Percentiles rank a stretch among this genome's conserved stretches.
Conservation (phyloP, 73 alveolate genomes). For the Paramecium sexaurelia region DNA sequence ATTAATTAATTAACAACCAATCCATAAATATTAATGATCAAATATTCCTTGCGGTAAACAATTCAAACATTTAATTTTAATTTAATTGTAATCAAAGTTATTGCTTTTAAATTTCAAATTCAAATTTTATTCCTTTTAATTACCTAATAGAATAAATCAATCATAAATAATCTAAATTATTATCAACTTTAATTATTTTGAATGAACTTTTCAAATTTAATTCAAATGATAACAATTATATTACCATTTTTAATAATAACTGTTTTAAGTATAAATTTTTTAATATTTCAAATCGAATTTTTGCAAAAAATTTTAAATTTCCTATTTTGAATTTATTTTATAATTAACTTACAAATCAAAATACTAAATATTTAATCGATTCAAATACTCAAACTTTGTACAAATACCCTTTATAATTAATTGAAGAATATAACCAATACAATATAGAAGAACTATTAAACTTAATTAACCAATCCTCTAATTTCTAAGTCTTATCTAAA, state of each 20-base stretch:
- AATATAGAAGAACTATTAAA: no score
- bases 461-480: no score
- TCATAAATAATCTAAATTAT: neutral
- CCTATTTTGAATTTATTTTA: constrained; percentile 13
- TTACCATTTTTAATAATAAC: neutral
- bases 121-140: neutral
- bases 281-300: constrained; percentile 18
- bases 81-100: neutral
- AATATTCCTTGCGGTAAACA: neutral
- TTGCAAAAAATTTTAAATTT: neutral
- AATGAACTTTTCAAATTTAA: constrained; percentile 1
- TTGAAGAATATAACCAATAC: no score
- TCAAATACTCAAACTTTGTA: neutral
- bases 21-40: neutral
- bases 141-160: neutral
- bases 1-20: neutral
- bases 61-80: neutral
- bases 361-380: neutral
- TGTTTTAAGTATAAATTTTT: neutral
- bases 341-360: neutral
- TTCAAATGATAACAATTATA: neutral
- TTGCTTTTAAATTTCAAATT: neutral
- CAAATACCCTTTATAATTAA: neutral
- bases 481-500: no score
- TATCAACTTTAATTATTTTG: constrained; percentile 21